Evolutionary conservation across 2,329 filamentous ascomycete genomes (phyloP), one percentile per base, ranked within the genome.

Genomic region (Cytospora schulzeri): DNA sequence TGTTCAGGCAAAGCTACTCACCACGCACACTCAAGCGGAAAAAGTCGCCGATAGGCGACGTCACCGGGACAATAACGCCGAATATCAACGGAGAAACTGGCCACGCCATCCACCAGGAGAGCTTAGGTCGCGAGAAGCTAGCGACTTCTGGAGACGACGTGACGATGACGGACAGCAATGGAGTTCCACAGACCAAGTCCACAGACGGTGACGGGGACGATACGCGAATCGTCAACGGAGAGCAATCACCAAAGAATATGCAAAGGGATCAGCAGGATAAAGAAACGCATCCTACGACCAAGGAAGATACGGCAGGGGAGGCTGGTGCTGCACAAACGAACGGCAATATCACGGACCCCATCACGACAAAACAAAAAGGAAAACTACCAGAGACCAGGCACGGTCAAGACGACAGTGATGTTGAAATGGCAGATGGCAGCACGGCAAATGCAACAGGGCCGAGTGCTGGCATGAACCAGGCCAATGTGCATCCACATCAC

Each of bases 1-100:
- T 88, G 2, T 89, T 83, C 68, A 80, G 79, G 57, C 79, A 85
- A 60, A 76, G 80, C 24, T 77, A 79, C 56, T 74, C 81, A 11
- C 75, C 76, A 26, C 76, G 74, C 48, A 74, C 77, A 52, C 68
- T 76, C 50, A 70, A 68, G 35, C 67, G 66, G 14, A 66, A 60
- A 26, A 62, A 22, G 51, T 51, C 41, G 29, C 60, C 35, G n/a
- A 22, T 31, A 11, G 67, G 66, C 4, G 28, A 48, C 6, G 22
- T 57, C 7, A 60, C 68, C 8, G 62, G 65, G 15, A 62, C 66
- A 48, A 57, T 53, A 22, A 54, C 60, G 12, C 60, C 64, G 41
- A 68, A 67, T 17, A 57, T 61, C 8, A 63, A 74, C 38, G 67
- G 58, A 35, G 55, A 60, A 11, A 57, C 31, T 22, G 28, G 41